Conservation (phyloP, 768 basidiomycete genomes). For the Suillus fuscotomentosus region DNA sequence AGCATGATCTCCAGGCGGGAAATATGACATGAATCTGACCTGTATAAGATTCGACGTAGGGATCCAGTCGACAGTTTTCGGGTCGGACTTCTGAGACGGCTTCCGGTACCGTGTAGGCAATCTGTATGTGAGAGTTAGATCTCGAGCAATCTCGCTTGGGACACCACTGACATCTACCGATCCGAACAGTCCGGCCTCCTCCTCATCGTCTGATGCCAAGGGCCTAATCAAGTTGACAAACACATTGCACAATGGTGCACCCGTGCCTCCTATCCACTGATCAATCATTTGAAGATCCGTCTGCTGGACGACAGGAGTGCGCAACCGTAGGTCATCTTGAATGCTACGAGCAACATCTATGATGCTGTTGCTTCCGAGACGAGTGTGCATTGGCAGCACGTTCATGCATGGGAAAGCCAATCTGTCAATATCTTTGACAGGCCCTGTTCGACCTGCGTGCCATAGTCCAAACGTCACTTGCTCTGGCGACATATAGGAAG, state of each 20-base stretch:
- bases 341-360: conserved; percentile 32
- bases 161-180: conserved; percentile 33
- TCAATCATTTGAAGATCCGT: conserved; percentile 36
- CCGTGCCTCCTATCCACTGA: conserved; percentile 30
- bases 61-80: conserved; percentile 15
- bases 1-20: not conserved
- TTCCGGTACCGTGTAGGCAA: conserved; percentile 35
- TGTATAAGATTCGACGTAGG: conserved; percentile 23
- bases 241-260: conserved; percentile 39
- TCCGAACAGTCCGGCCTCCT: conserved; percentile 21
- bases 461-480: conserved; percentile 43
- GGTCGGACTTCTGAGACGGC: conserved; percentile 7
- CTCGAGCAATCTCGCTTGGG: not conserved
- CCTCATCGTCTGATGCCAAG: conserved; percentile 20
- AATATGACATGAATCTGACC: conserved; percentile 13
- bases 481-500: conserved; percentile 23
- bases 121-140: conserved; percentile 19
- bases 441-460: conserved; percentile 44
- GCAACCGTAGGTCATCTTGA: conserved; percentile 34
- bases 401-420: conserved; percentile 48
- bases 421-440: conserved; percentile 31
- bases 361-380: conserved; percentile 12
- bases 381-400: conserved; percentile 38
- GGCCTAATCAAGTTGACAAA: conserved; percentile 42
- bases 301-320: conserved; percentile 41